phyloP scores from a whole-genome alignment of 139 green algal genomes.

The Picochlorum sp. region DNA sequence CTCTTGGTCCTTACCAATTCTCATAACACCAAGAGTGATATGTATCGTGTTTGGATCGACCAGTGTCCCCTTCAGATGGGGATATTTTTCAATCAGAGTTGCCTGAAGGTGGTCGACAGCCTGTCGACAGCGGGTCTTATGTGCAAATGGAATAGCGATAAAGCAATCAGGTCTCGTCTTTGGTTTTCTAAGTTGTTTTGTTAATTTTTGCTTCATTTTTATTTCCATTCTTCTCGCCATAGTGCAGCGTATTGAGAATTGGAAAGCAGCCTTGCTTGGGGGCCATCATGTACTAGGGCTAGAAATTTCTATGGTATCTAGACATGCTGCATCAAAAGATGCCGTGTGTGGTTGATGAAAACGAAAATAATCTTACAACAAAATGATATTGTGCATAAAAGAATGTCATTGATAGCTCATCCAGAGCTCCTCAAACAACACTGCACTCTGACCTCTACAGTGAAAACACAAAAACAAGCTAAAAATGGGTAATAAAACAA shows the following conservation, averaged over 20 bases:
- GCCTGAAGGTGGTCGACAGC: neutral
- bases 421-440: no score
- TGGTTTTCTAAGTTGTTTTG: conserved; percentile 1
- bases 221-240: neutral
- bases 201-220: neutral
- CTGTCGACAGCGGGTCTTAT: neutral
- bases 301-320: no score
- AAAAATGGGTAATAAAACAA: no score
- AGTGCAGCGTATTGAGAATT: neutral
- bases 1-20: neutral
- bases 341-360: no score
- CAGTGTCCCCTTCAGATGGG: neutral
- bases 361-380: no score
- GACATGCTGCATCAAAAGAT: no score
- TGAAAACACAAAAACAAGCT: no score
- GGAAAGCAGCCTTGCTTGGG: no score
- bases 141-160: neutral
- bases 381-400: no score
- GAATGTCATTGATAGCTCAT: no score
- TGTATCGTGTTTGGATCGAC: conserved; percentile 6
- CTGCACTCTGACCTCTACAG: no score
- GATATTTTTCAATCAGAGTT: neutral
- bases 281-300: no score
- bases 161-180: neutral
- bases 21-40: conserved; percentile 7